phyloP scores from a whole-genome alignment of 306 rosid genomes.

The Aeschynomene evenia region DNA sequence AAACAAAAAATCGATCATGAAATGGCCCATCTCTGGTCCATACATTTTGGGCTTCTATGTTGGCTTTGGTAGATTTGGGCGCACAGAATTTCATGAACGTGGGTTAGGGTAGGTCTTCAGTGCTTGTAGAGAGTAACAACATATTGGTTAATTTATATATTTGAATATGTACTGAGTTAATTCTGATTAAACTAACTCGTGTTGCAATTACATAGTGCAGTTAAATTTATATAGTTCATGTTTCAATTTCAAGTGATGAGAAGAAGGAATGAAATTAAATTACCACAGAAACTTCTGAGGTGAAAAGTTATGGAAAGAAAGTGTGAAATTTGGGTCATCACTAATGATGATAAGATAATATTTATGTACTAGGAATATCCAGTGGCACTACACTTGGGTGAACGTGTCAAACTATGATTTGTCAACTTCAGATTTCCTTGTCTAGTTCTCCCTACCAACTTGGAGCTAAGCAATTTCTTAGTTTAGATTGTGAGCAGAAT shows the following conservation, averaged over 20 bases:
- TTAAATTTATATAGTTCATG: no score
- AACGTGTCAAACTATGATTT: constrained; percentile 44
- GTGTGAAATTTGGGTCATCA: background rate
- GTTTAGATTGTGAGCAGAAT: background rate
- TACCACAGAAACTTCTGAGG: background rate
- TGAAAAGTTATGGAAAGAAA: background rate
- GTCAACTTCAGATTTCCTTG: constrained; percentile 34
- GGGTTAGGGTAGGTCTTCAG: no score
- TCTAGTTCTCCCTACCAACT: constrained; percentile 25
- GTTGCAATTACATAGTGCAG: background rate
- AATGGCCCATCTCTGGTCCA: background rate
- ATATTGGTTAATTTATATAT: no score
- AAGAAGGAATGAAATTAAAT: no score
- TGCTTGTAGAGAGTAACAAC: no score
- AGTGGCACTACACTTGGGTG: background rate
- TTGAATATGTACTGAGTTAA: no score
- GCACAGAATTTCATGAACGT: no score
- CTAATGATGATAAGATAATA: background rate
- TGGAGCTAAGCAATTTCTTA: background rate
- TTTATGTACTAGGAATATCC: constrained; percentile 9
- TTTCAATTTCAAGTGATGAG: no score
- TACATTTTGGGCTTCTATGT: background rate
- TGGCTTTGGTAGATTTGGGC: no score
- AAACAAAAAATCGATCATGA: no score
- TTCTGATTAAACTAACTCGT: background rate